Percentiles rank a stretch among this genome's conserved stretches.
These are phyloP conservation scores for Combretum micranthum DNA, from an alignment of 345 rosid genomes.

Conservation along the genomic window DNA sequence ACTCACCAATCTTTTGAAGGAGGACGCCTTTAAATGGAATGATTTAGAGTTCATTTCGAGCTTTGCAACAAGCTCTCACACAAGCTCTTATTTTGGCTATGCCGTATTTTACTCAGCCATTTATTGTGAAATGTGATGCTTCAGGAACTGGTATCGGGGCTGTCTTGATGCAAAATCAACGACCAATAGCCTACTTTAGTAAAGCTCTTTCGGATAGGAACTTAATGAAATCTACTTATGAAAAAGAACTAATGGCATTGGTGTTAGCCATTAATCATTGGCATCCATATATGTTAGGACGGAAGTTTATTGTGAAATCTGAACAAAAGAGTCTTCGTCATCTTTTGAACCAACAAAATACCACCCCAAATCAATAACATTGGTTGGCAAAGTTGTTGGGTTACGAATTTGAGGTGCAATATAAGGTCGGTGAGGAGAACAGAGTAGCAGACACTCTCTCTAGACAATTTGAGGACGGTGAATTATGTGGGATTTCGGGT, in stretches of 20 bases:
- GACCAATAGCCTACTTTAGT: too few species aligned
- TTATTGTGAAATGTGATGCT: not conserved
- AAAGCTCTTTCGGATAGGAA: too few species aligned
- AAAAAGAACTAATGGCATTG: too few species aligned
- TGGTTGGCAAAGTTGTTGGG: constrained; percentile 10
- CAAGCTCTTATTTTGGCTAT: not conserved
- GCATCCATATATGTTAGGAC: too few species aligned
- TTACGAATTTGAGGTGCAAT: not conserved
- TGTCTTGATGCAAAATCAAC: too few species aligned
- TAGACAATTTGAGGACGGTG: too few species aligned
- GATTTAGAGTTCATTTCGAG: not conserved
- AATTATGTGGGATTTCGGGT: too few species aligned
- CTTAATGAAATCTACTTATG: too few species aligned
- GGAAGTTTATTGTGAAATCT: too few species aligned
- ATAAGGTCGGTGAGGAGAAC: not conserved
- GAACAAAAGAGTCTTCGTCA: too few species aligned
- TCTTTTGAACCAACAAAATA: not conserved
- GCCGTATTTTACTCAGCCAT: constrained; percentile 4
- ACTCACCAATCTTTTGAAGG: not conserved
- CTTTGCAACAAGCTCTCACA: not conserved
- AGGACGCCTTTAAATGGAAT: constrained; percentile 1
- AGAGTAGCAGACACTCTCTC: not conserved
- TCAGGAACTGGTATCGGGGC: too few species aligned
- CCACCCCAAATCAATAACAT: not conserved
- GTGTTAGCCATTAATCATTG: too few species aligned